These are phyloP conservation scores for Pseudevernia furfuracea DNA, from an alignment of 495 filamentous ascomycete genomes.

Conservation along the genomic window DNA sequence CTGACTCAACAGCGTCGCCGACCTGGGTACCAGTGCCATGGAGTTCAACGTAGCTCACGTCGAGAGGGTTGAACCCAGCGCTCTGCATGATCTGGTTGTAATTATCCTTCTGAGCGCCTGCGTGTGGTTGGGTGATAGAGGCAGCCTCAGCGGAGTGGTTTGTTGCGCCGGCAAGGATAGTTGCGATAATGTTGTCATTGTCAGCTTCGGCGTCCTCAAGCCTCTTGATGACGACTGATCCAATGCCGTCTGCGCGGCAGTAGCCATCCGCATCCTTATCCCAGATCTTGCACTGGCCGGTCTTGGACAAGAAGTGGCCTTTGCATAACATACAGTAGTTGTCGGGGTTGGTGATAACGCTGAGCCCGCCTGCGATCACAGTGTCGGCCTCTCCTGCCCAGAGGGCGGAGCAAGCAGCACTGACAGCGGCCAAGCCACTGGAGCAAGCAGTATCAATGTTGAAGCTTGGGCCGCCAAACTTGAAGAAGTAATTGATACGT, in stretches of 20 bases:
- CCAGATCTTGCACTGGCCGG: slow-evolving; percentile 71
- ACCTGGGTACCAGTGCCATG: slow-evolving; percentile 81
- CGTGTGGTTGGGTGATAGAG: slow-evolving; percentile 74
- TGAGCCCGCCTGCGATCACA: slow-evolving; percentile 74
- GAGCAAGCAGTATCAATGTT: slow-evolving; percentile 76
- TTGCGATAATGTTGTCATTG: slow-evolving; percentile 64
- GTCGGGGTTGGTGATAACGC: slow-evolving; percentile 73
- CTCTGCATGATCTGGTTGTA: slow-evolving; percentile 58
- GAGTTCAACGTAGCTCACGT: slow-evolving; percentile 77
- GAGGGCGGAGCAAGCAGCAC: slow-evolving; percentile 67
- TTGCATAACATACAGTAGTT: slow-evolving; percentile 73
- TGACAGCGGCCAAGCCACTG: slow-evolving; percentile 58
- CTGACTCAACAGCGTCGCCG: slow-evolving; percentile 71
- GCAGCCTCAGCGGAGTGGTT: slow-evolving; percentile 72
- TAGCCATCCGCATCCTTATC: slow-evolving; percentile 73
- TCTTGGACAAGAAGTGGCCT: slow-evolving; percentile 67
- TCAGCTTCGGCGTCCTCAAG: slow-evolving; percentile 67
- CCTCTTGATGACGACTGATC: slow-evolving; percentile 64
- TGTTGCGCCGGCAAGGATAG: slow-evolving; percentile 58
- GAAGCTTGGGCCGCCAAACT: slow-evolving; percentile 63
- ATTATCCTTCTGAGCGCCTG: slow-evolving; percentile 57
- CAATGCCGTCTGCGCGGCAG: slow-evolving; percentile 67
- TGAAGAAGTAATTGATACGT: slow-evolving; percentile 50
- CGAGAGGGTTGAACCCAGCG: slow-evolving; percentile 58
- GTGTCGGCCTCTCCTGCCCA: slow-evolving; percentile 75